Evolutionary conservation across 257 asterid genomes (phyloP).

Genomic region (Ballota nigra): DNA sequence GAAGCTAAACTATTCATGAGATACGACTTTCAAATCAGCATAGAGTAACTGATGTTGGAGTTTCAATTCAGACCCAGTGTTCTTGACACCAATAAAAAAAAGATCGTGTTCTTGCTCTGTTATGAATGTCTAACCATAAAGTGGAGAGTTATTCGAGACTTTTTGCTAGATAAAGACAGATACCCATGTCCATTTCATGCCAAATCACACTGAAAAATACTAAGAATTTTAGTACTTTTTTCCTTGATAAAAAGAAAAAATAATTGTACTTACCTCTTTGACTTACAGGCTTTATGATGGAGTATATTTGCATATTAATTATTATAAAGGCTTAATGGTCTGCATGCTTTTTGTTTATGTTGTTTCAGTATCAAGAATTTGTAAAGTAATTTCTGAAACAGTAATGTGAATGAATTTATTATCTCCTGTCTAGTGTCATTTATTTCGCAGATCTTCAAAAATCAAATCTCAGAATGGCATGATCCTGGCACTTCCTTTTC

Average conservation of each 20-base stretch:
- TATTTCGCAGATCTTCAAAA: background rate
- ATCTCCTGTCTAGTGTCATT: background rate
- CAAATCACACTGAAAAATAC: background rate
- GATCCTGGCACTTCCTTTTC: background rate
- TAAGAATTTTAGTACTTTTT: no score
- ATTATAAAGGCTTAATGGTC: background rate
- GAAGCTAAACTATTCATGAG: background rate
- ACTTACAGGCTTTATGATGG: background rate
- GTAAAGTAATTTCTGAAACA: background rate
- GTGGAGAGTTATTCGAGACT: background rate
- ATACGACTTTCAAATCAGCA: background rate
- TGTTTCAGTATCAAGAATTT: background rate
- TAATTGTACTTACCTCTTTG: background rate
- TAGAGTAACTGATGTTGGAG: background rate
- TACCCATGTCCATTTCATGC: background rate
- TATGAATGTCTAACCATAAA: background rate
- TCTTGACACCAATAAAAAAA: no score
- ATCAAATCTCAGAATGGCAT: background rate
- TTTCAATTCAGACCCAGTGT: background rate
- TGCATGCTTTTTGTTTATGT: background rate
- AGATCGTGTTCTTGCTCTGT: conserved; percentile 6
- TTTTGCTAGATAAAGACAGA: background rate
- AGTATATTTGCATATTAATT: background rate
- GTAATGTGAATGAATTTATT: background rate
- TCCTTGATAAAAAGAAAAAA: background rate